These are phyloP conservation scores for Fagopyrum esculentum DNA, from an alignment of 148 eudicot species.

Conservation along the genomic window DNA sequence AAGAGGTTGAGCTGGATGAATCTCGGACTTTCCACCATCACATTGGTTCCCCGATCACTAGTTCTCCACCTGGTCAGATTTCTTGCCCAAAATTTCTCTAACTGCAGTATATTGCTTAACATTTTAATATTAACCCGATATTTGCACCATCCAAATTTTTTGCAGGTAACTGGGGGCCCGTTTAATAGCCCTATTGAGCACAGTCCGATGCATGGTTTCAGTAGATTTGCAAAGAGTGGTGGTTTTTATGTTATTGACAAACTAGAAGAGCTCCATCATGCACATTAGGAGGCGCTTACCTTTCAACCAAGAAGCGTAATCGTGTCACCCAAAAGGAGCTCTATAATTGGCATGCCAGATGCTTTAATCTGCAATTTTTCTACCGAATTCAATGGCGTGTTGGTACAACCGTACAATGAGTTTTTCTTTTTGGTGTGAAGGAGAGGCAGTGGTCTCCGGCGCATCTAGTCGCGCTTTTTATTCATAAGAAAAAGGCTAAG, in stretches of 20 bases:
- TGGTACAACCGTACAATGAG: too few relatives aligned
- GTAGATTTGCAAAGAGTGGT: constrained; percentile 16
- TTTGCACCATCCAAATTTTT: neutral
- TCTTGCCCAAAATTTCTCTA: neutral
- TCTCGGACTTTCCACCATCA: constrained; percentile 51
- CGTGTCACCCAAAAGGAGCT: too few relatives aligned
- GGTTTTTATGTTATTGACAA: neutral
- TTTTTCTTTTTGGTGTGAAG: too few relatives aligned
- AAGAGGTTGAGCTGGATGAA: constrained; percentile 67
- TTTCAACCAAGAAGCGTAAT: too few relatives aligned
- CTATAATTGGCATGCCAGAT: too few relatives aligned
- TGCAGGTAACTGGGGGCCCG: constrained; percentile 50
- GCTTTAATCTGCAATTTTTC: too few relatives aligned
- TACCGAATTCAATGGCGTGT: neutral
- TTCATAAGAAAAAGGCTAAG: too few relatives aligned
- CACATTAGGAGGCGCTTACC: neutral
- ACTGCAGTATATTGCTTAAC: neutral
- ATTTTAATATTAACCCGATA: neutral
- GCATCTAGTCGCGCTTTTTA: too few relatives aligned
- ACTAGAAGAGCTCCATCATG: neutral
- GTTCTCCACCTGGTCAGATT: constrained; percentile 70
- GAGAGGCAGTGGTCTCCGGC: too few relatives aligned
- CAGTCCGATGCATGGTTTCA: constrained; percentile 38
- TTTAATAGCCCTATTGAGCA: constrained; percentile 57
- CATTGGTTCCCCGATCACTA: constrained; percentile 45